Base-by-base conservation (phyloP, 352 stramenopile species). In the Globisporangium ultimum region DNA sequence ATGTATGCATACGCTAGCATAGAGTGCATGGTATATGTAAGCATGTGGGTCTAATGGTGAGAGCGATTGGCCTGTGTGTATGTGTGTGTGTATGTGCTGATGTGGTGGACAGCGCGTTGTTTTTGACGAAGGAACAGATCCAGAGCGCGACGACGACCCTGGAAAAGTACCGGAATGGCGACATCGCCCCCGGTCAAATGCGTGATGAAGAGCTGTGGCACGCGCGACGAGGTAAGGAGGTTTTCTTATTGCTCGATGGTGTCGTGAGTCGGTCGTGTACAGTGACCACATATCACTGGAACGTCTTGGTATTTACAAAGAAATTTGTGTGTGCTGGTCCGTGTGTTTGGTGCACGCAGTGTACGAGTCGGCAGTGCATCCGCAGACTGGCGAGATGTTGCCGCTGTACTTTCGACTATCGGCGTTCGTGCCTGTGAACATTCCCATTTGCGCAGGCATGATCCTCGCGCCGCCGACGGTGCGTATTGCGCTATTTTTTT, bases 371-470 rank as follows among this genome's bases (percentile, higher is more conserved):
- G 78, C 84, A 1, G 78, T 91, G 41, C 85, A 96, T 63, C 84
- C 85, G 45, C 84, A 93, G 58, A 94, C 78, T n/a, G 83, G 84
- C 24, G 87, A 96, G 60, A 82, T 70, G 14, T 65, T 96, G 47
- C 72, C 81, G 9, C 57, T 72, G 11, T 60, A 66, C 24, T 90
- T 96, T 58, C 84, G 87, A 9, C 72, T 96, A 49, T 80, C 87
- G 20, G 85, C 84, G 13, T 95, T 96, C 59, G 84, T 96, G 42
- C 87, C 87, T 1, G 84, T 90, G 21, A 96, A 96, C 70, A 90
- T 96, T 63, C 83, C 83, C 11, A 93, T 96, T 53, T 93, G 85
- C 46, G 80, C 74, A 21, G 87, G 87, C 54, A 95, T 96, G 87
- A 66, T 96, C 59, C 71, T 93, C 42, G 82, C 84, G 8, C 71